Evolutionary conservation across 1,284 basidiomycete genomes (phyloP).

Genomic region (Ustilago xerochloae): DNA sequence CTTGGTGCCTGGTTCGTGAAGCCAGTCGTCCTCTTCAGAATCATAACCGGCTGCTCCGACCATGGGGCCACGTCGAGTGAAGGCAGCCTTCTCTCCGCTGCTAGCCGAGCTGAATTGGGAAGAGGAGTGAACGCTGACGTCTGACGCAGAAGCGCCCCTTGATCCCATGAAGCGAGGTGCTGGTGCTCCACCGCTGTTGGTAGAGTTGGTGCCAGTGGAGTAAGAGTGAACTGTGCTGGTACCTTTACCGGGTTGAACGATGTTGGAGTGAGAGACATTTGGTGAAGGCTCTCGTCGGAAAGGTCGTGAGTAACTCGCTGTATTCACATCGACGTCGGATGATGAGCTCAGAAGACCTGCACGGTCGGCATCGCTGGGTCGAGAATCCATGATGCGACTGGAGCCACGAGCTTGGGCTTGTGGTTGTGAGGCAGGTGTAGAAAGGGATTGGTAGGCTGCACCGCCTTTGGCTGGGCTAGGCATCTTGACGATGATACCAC

Average conservation of each 20-base stretch:
- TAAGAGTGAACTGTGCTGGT: constrained; percentile 18
- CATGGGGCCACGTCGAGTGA: background rate
- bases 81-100: constrained; percentile 2
- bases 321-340: background rate
- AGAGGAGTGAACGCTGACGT: constrained; percentile 17
- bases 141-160: constrained; percentile 7
- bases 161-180: constrained; percentile 12
- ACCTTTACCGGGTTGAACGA: constrained; percentile 21
- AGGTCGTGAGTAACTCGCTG: constrained; percentile 15
- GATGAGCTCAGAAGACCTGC: constrained; percentile 2
- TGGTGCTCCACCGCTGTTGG: constrained; percentile 7
- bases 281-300: constrained; percentile 18
- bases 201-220: constrained; percentile 19
- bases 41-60: background rate
- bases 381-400: constrained; percentile 12
- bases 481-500: background rate
- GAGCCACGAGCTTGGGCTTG: background rate
- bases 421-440: background rate
- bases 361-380: background rate
- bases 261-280: constrained; percentile 19
- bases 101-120: constrained; percentile 16
- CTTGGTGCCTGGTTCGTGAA: constrained; percentile 24
- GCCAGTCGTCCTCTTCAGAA: constrained; percentile 34
- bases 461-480: background rate
- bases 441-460: constrained; percentile 11